phyloP scores from a whole-genome alignment of 2,329 filamentous ascomycete species.

The Ascochyta rabiei region DNA sequence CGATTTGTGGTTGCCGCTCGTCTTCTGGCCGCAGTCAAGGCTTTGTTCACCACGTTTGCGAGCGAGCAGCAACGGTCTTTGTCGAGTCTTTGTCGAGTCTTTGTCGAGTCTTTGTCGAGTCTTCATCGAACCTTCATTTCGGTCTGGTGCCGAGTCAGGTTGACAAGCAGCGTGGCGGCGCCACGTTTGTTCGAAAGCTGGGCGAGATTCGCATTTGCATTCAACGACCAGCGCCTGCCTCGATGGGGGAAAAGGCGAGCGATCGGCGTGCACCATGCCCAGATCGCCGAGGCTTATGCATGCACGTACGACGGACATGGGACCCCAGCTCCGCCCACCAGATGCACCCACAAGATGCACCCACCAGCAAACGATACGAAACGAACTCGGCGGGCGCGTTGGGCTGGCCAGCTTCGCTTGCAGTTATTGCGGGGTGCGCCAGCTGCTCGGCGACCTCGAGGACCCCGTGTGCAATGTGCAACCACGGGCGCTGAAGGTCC shows the following conservation, averaged over 20 bases:
- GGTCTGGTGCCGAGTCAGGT: neutral
- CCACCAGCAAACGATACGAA: neutral
- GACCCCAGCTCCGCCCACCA: constrained; percentile 12
- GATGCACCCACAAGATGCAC: neutral
- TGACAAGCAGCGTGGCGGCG: constrained; percentile 4
- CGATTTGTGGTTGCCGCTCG: neutral
- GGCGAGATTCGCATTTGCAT: constrained; percentile 21
- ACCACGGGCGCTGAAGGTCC: constrained; percentile 12
- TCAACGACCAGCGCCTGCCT: constrained; percentile 13
- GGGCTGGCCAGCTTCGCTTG: neutral
- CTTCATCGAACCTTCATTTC: too few relatives aligned
- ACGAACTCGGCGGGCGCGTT: neutral
- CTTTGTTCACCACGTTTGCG: neutral
- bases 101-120: constrained; percentile 9
- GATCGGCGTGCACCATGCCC: constrained; percentile 30
- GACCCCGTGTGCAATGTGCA: constrained; percentile 30
- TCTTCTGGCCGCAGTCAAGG: constrained; percentile 5
- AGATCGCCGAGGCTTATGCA: constrained; percentile 29
- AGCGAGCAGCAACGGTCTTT: constrained; percentile 10
- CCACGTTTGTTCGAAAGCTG: constrained; percentile 4
- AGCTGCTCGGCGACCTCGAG: constrained; percentile 26
- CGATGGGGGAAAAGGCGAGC: constrained; percentile 9
- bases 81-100: constrained; percentile 10
- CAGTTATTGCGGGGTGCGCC: constrained; percentile 10
- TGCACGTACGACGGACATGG: constrained; percentile 6